These are phyloP conservation scores for Phytophthora pinifolia DNA, from an alignment of 352 stramenopile species.

Conservation along the genomic window DNA sequence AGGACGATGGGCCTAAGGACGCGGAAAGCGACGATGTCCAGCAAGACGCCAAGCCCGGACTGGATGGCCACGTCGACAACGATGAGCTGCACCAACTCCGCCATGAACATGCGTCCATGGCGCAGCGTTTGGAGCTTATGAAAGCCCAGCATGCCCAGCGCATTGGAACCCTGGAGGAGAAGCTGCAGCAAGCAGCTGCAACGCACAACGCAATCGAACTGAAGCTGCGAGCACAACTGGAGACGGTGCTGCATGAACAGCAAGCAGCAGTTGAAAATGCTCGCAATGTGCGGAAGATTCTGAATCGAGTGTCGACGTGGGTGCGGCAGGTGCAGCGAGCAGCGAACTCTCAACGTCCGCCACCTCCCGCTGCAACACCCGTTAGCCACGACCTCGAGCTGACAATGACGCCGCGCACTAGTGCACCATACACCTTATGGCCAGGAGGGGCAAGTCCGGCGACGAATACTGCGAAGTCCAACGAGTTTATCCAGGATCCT, in stretches of 20 bases:
- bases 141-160: slow-evolving; percentile 17
- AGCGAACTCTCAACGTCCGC: slow-evolving; percentile 6
- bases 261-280: slow-evolving; percentile 28
- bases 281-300: slow-evolving; percentile 23
- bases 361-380: neutral
- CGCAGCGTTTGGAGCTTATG: slow-evolving; percentile 8
- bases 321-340: slow-evolving; percentile 26
- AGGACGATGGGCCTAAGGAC: slow-evolving; percentile 12
- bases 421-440: slow-evolving; percentile 22
- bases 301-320: slow-evolving; percentile 25
- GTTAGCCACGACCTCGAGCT: slow-evolving; percentile 13
- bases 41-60: neutral
- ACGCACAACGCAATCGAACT: slow-evolving; percentile 23
- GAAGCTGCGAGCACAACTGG: slow-evolving; percentile 14
- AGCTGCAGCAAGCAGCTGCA: slow-evolving; percentile 17
- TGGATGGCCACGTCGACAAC: neutral
- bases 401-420: slow-evolving; percentile 11
- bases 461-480: slow-evolving; percentile 11
- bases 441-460: slow-evolving; percentile 2
- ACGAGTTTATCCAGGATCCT: slow-evolving; percentile 6
- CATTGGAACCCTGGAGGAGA: slow-evolving; percentile 17
- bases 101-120: slow-evolving; percentile 10
- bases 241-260: slow-evolving; percentile 19
- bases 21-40: neutral
- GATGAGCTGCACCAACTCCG: slow-evolving; percentile 15